Percentiles rank a stretch among this genome's conserved stretches.
Conservation (phyloP, 306 rosid genomes). For the Vigna mungo region DNA sequence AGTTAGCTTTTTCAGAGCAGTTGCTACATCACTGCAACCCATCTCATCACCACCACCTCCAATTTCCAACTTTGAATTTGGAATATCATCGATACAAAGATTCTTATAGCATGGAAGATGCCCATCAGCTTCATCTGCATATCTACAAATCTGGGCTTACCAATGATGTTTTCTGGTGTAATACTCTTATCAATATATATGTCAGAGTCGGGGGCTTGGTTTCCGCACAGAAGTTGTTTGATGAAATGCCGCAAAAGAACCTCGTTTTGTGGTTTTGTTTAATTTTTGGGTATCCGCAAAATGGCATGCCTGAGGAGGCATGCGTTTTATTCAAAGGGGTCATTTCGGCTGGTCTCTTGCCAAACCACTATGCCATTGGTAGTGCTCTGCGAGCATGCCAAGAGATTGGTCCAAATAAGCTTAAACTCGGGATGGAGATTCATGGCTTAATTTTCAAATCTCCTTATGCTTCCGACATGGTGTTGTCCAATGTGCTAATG, state of each 20-base stretch:
- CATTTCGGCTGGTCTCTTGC: slow-evolving; percentile 58
- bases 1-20: slow-evolving; percentile 35
- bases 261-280: slow-evolving; percentile 83
- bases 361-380: slow-evolving; percentile 72
- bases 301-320: slow-evolving; percentile 67
- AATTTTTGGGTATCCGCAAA: slow-evolving; percentile 73
- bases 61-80: slow-evolving; percentile 32
- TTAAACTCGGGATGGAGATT: slow-evolving; percentile 71
- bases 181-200: slow-evolving; percentile 74
- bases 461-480: slow-evolving; percentile 55
- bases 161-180: slow-evolving; percentile 67
- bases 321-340: slow-evolving; percentile 62
- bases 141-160: slow-evolving; percentile 66
- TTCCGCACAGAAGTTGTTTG: slow-evolving; percentile 68
- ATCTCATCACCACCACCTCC: slow-evolving; percentile 42
- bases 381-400: slow-evolving; percentile 89
- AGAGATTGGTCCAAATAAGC: slow-evolving; percentile 52
- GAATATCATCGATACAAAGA: slow-evolving; percentile 52
- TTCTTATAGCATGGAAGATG: slow-evolving; percentile 61
- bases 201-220: slow-evolving; percentile 55
- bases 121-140: slow-evolving; percentile 68
- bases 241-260: slow-evolving; percentile 76
- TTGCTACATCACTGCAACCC: slow-evolving; percentile 42
- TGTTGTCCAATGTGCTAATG: slow-evolving; percentile 74
- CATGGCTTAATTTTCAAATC: slow-evolving; percentile 73